Evolutionary conservation across 192 early-diverging fungal genomes (phyloP).

Genomic region (Coemansia reversa): DNA sequence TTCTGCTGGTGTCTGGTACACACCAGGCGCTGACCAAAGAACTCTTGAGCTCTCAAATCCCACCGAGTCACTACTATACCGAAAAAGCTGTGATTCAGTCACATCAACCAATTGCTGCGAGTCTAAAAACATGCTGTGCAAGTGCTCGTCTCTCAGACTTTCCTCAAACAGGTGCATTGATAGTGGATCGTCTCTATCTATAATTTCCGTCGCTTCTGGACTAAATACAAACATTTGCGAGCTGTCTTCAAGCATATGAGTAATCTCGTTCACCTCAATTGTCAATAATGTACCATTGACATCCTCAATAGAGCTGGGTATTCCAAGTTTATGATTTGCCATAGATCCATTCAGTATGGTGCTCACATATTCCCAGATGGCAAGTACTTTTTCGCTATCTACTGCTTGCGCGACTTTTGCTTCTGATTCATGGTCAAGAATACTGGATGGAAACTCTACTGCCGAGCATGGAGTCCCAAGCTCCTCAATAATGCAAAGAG

Average conservation of each 20-base stretch:
- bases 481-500: background rate
- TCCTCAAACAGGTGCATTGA: constrained; percentile 29
- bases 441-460: background rate
- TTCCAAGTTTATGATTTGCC: background rate
- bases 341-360: background rate
- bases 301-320: background rate
- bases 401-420: background rate
- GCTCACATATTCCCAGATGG: background rate
- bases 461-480: background rate
- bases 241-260: constrained; percentile 12
- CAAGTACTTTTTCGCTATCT: background rate
- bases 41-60: background rate
- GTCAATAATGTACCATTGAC: background rate
- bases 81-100: background rate
- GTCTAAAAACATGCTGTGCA: constrained; percentile 13
- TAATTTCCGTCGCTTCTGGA: background rate
- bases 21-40: background rate
- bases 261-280: constrained; percentile 4
- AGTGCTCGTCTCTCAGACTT: constrained; percentile 25
- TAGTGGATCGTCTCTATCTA: constrained; percentile 4
- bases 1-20: background rate
- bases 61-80: too few relatives aligned
- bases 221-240: constrained; percentile 26
- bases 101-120: constrained; percentile 13
- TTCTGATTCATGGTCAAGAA: background rate